Percentiles rank a stretch among this genome's conserved stretches.
Evolutionary conservation across 2,329 filamentous ascomycete species (phyloP).

Genomic region (Xylaria sp.): DNA sequence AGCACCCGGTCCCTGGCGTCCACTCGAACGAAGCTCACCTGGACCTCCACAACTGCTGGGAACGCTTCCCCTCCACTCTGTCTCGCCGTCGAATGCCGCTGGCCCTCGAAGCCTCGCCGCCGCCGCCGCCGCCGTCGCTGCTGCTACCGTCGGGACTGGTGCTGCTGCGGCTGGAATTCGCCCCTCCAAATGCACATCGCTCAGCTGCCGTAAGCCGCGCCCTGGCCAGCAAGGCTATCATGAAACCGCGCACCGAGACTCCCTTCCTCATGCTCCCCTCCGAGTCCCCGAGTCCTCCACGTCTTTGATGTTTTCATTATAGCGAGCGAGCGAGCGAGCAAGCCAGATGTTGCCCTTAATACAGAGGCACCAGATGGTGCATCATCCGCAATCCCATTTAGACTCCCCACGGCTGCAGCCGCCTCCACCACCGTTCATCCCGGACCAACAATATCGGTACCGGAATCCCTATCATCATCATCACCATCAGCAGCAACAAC

Average conservation of each 20-base stretch:
- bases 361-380: conserved; percentile 59
- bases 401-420: conserved; percentile 33
- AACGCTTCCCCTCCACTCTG: not conserved
- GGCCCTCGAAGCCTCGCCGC: conserved; percentile 12
- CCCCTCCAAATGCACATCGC: conserved; percentile 48
- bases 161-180: conserved; percentile 25
- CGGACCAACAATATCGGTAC: conserved; percentile 20
- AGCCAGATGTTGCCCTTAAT: conserved; percentile 55
- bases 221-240: conserved; percentile 52
- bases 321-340: conserved; percentile 30
- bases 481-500: conserved; percentile 3
- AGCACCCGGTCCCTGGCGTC: too few relatives aligned
- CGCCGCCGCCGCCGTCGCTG: not conserved
- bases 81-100: conserved; percentile 7
- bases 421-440: conserved; percentile 25
- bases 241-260: conserved; percentile 38
- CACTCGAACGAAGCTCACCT: not conserved
- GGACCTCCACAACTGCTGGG: conserved; percentile 1
- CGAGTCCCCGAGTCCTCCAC: conserved; percentile 28
- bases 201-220: conserved; percentile 46
- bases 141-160: conserved; percentile 13
- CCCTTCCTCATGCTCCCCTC: conserved; percentile 39
- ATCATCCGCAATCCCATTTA: conserved; percentile 43
- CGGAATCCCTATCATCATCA: too few relatives aligned
- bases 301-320: conserved; percentile 24